Conservation (phyloP, 1,284 basidiomycete species). For the Apiotrichum sp. region DNA sequence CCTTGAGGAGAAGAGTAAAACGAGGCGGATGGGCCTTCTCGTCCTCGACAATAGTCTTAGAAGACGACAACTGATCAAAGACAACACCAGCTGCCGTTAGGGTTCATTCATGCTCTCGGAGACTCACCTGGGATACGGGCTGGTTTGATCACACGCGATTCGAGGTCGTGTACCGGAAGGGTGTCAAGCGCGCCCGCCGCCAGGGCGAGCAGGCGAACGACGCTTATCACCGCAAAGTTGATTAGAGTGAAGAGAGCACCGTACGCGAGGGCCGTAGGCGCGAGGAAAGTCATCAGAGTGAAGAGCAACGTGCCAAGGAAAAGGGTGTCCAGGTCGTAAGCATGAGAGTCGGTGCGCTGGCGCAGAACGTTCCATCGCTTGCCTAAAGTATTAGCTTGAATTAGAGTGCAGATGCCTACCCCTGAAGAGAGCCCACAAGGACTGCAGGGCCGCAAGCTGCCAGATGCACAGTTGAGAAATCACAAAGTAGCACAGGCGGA, state of each 20-base stretch:
- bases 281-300: constrained; percentile 81
- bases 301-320: constrained; percentile 92
- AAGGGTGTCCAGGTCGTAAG: constrained; percentile 89
- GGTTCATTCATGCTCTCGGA: too few relatives aligned
- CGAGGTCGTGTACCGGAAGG: neutral
- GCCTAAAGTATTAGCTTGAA: constrained; percentile 50
- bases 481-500: constrained; percentile 65
- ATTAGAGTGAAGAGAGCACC: constrained; percentile 67
- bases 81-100: constrained; percentile 1
- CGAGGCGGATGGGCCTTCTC: neutral
- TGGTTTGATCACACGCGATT: neutral
- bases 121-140: constrained; percentile 1
- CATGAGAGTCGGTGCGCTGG: constrained; percentile 72
- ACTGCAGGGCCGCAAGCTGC: constrained; percentile 58
- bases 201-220: neutral
- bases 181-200: constrained; percentile 4
- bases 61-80: neutral
- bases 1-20: constrained; percentile 2
- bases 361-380: constrained; percentile 79
- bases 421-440: constrained; percentile 89
- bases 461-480: constrained; percentile 61
- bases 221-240: neutral
- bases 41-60: neutral
- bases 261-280: constrained; percentile 83
- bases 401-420: constrained; percentile 52